These are phyloP conservation scores for Boechera stricta DNA, from an alignment of 345 rosid genomes.

Conservation along the genomic window DNA sequence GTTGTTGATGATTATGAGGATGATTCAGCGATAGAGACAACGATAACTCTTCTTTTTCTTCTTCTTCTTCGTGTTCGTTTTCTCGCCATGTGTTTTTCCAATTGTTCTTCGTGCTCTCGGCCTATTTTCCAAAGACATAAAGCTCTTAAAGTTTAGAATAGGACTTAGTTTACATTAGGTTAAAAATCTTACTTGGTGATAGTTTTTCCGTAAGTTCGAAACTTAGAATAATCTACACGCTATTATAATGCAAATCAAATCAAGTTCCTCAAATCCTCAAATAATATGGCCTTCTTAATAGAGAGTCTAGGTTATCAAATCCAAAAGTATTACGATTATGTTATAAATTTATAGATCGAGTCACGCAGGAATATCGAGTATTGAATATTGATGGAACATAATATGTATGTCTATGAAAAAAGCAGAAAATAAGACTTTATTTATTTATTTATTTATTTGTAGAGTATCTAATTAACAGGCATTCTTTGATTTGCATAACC, in stretches of 20 bases:
- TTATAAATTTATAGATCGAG: no score
- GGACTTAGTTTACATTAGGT: not conserved
- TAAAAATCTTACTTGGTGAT: not conserved
- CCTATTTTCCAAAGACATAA: constrained; percentile 26
- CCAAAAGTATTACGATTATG: no score
- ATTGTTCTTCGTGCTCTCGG: not conserved
- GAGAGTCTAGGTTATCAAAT: no score
- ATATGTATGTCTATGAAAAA: not conserved
- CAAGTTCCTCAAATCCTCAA: not conserved
- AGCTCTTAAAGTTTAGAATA: not conserved
- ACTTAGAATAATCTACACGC: no score
- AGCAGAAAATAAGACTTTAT: not conserved
- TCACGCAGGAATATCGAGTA: no score
- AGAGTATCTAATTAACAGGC: not conserved
- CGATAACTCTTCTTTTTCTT: constrained; percentile 35
- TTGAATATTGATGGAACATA: no score
- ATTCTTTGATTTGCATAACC: no score
- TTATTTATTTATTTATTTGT: no score
- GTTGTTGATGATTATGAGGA: constrained; percentile 22
- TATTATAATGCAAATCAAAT: not conserved
- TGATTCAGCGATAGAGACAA: constrained; percentile 40
- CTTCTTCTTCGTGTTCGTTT: constrained; percentile 13
- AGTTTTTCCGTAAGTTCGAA: no score
- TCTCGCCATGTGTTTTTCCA: constrained; percentile 36
- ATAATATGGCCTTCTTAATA: not conserved